A percentile compares a stretch with the other conserved stretches of the same genome.
These are phyloP conservation scores for Podaxis mareebaensis DNA, from an alignment of 768 basidiomycete species.

Conservation along the genomic window DNA sequence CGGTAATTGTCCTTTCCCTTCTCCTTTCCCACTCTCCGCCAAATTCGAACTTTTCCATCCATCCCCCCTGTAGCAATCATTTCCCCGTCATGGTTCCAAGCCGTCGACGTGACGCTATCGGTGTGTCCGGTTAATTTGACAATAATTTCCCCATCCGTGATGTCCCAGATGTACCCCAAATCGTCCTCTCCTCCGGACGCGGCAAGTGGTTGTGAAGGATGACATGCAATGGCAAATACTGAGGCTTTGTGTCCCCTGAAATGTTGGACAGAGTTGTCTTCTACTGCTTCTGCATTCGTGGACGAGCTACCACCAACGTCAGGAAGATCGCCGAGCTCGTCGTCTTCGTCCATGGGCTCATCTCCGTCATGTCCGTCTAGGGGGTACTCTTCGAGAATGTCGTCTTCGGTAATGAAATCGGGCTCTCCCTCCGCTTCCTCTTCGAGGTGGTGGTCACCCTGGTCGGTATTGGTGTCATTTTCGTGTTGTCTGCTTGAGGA, in stretches of 20 bases:
- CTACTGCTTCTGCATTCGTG: conserved; percentile 27
- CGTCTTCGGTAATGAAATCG: conserved; percentile 65
- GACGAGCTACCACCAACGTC: conserved; percentile 35
- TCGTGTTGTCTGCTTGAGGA: conserved; percentile 33
- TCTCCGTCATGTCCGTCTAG: conserved; percentile 56
- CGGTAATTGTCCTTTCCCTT: conserved; percentile 69
- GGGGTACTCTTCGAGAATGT: conserved; percentile 62
- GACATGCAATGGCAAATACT: conserved; percentile 82
- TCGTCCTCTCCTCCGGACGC: conserved; percentile 96
- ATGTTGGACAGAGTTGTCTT: conserved; percentile 68
- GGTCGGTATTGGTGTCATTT: conserved; percentile 41
- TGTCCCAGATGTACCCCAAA: conserved; percentile 90
- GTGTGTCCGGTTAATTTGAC: conserved; percentile 89
- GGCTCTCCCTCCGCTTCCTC: conserved; percentile 15
- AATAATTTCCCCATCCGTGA: conserved; percentile 76
- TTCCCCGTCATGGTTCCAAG: conserved; percentile 88
- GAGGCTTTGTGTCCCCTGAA: conserved; percentile 72
- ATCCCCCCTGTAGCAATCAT: conserved; percentile 95
- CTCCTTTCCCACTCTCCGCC: conserved; percentile 80
- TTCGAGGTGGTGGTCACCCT: conserved; percentile 52
- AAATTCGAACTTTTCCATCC: conserved; percentile 93
- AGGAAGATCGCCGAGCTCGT: conserved; percentile 45
- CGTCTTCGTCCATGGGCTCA: conserved; percentile 72
- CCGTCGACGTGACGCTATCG: conserved; percentile 81
- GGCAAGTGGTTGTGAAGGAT: conserved; percentile 82